A percentile compares a stretch with the other conserved stretches of the same genome.
Conservation (phyloP, 2,329 filamentous ascomycete genomes). For the Cladosporium halotolerans region DNA sequence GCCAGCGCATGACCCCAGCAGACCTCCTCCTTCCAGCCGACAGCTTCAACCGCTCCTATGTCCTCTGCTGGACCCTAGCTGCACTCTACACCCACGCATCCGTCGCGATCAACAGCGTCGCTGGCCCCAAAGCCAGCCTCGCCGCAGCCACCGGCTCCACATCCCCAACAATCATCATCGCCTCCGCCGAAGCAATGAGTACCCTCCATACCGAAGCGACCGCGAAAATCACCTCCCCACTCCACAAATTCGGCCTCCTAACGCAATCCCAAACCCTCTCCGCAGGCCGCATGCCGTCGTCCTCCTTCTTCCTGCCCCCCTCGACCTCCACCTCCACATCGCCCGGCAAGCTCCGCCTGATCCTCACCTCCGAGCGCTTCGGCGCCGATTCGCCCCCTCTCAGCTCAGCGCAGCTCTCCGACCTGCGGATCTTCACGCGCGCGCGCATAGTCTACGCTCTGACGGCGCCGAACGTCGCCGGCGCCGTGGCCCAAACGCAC, state of each 20-base stretch:
- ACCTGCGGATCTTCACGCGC: constrained; percentile 73
- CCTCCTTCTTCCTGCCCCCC: constrained; percentile 56
- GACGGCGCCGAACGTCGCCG: constrained; percentile 75
- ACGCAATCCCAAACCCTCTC: constrained; percentile 65
- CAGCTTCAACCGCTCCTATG: constrained; percentile 70
- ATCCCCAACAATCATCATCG: constrained; percentile 75
- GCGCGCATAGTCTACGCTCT: constrained; percentile 81
- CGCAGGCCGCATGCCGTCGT: constrained; percentile 66
- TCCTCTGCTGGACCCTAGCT: constrained; percentile 70
- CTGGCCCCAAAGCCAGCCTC: constrained; percentile 66
- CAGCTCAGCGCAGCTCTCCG: constrained; percentile 64
- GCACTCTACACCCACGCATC: constrained; percentile 81
- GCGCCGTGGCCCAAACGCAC: constrained; percentile 79
- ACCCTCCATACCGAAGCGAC: constrained; percentile 59
- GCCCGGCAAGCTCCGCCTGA: constrained; percentile 69
- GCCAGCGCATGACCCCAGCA: constrained; percentile 63
- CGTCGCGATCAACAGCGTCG: constrained; percentile 81
- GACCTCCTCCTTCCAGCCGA: constrained; percentile 85
- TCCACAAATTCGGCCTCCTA: constrained; percentile 64
- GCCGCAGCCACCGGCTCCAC: constrained; percentile 65
- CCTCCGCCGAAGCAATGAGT: constrained; percentile 66
- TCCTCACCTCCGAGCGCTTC: constrained; percentile 71
- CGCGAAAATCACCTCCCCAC: constrained; percentile 47
- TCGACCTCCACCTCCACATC: constrained; percentile 51
- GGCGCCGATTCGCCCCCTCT: constrained; percentile 58